phyloP scores from a whole-genome alignment of 192 early-diverging fungal genomes.

The Jimgerdemannia flammicorona region DNA sequence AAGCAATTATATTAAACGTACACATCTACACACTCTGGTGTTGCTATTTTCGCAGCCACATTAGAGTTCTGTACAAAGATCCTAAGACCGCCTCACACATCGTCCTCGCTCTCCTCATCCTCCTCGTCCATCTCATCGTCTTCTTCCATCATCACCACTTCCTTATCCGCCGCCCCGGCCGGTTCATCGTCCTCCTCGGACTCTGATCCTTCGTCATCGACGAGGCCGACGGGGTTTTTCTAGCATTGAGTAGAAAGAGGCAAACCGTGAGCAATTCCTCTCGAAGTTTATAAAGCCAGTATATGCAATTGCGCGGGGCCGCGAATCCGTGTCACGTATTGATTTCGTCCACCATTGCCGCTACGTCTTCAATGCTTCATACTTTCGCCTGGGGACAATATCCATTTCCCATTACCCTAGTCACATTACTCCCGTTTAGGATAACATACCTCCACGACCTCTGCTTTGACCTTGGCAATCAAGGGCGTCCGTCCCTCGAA shows the following conservation, averaged over 20 bases:
- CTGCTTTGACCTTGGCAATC: not conserved
- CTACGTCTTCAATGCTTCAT: not conserved
- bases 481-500: conserved; percentile 41
- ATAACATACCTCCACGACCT: not conserved
- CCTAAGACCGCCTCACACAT: conserved; percentile 10
- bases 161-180: conserved; percentile 28
- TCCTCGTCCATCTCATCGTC: conserved; percentile 38
- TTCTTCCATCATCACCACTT: conserved; percentile 37
- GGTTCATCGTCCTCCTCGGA: conserved; percentile 9
- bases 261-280: too few species aligned
- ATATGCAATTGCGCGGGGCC: too few species aligned
- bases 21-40: too few species aligned
- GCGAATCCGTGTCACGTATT: not conserved
- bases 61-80: too few species aligned
- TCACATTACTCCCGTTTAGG: not conserved
- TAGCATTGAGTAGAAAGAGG: not conserved
- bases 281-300: too few species aligned
- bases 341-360: not conserved
- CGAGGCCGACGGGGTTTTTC: conserved; percentile 8
- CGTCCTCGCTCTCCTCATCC: conserved; percentile 36
- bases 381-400: not conserved
- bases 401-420: conserved; percentile 3
- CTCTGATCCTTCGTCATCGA: conserved; percentile 17
- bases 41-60: too few species aligned
- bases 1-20: too few species aligned